phyloP scores from a whole-genome alignment of 768 basidiomycete species.

The Psilocybe cyanescens region DNA sequence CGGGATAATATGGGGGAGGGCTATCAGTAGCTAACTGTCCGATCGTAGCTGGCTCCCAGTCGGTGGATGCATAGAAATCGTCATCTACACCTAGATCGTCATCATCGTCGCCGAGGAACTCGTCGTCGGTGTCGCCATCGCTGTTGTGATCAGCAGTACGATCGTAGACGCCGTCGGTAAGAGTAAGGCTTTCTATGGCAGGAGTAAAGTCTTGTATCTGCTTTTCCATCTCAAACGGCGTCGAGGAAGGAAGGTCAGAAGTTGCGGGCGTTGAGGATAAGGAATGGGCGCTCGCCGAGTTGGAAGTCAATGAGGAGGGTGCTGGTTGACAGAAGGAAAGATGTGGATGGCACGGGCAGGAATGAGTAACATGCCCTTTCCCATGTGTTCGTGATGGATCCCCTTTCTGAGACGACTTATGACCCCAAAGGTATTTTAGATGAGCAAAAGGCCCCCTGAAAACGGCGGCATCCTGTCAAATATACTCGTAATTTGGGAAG shows the following conservation, averaged over 20 bases:
- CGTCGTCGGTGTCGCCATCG: slow-evolving; percentile 6
- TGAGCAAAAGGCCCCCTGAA: not conserved
- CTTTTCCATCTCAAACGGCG: not conserved
- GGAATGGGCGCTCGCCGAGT: too few relatives aligned
- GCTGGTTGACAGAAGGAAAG: not conserved
- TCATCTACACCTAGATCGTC: slow-evolving; percentile 2
- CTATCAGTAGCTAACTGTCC: not conserved
- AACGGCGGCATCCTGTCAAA: not conserved
- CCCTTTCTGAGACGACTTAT: not conserved
- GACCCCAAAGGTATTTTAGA: not conserved
- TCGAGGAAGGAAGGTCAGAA: too few relatives aligned
- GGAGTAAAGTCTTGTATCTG: not conserved
- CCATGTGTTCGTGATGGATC: not conserved
- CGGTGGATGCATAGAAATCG: not conserved
- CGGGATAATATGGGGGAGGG: slow-evolving; percentile 3
- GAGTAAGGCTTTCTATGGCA: not conserved
- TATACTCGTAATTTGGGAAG: not conserved
- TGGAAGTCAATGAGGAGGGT: not conserved
- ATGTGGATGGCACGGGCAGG: not conserved
- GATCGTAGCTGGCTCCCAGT: too few relatives aligned
- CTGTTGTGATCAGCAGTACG: not conserved
- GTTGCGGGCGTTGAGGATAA: not conserved
- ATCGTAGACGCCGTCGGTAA: not conserved
- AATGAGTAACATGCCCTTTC: not conserved
- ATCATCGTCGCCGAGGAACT: slow-evolving; percentile 13